These are phyloP conservation scores for Lantana camara DNA, from an alignment of 257 asterid genomes.

Conservation along the genomic window DNA sequence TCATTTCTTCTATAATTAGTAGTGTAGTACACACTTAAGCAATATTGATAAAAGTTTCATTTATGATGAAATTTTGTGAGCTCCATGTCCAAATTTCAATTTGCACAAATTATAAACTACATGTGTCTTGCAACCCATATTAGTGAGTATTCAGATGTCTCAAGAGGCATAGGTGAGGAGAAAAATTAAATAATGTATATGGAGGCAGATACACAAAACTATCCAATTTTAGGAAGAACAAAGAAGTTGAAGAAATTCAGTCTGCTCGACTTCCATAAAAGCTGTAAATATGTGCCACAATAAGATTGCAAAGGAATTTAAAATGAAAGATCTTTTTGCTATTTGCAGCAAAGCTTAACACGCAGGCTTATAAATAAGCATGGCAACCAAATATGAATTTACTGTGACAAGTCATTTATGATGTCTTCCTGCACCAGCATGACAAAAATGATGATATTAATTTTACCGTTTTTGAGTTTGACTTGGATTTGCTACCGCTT, in stretches of 20 bases:
- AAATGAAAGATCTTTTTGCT: constrained; percentile 3
- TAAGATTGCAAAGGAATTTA: background rate
- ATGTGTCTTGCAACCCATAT: background rate
- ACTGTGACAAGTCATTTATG: background rate
- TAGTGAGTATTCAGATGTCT: background rate
- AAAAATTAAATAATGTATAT: background rate
- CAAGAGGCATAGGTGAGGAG: background rate
- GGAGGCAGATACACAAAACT: background rate
- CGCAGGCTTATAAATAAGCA: background rate
- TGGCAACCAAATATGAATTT: constrained; percentile 3
- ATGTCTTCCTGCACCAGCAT: constrained; percentile 3
- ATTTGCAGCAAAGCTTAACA: background rate
- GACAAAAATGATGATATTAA: too few species aligned
- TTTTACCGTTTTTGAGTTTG: constrained; percentile 56
- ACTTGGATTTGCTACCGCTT: constrained; percentile 62
- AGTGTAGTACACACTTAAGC: background rate
- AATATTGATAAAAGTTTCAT: background rate
- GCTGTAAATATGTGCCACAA: background rate
- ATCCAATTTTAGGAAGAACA: background rate
- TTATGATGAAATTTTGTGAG: background rate
- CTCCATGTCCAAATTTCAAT: background rate
- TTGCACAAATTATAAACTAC: background rate
- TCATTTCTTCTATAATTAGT: background rate
- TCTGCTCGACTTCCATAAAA: background rate
- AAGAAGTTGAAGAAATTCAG: background rate